phyloP scores from a whole-genome alignment of 2,329 filamentous ascomycete genomes.

The Penicillium vulpinum region DNA sequence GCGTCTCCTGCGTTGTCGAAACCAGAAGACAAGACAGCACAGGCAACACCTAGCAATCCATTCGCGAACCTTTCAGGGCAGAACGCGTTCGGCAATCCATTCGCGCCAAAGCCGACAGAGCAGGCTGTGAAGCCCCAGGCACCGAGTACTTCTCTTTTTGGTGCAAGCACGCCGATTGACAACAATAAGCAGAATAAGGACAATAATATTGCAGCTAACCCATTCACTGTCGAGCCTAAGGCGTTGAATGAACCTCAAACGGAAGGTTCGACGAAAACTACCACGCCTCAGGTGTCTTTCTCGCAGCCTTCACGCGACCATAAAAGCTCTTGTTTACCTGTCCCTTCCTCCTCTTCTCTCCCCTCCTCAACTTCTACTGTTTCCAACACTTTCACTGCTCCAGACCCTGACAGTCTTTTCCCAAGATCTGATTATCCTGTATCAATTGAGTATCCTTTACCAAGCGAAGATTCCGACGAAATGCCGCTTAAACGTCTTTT shows the following conservation, averaged over 20 bases:
- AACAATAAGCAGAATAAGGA: not conserved
- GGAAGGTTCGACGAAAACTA: not conserved
- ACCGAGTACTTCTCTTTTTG: not conserved
- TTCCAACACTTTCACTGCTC: constrained; percentile 3
- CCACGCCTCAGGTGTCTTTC: not conserved
- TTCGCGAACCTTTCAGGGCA: constrained; percentile 8
- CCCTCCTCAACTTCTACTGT: constrained; percentile 1
- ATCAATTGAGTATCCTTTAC: not conserved
- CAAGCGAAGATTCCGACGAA: not conserved
- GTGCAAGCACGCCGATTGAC: not conserved
- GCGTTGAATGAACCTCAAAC: not conserved
- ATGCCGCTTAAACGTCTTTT: constrained; percentile 1
- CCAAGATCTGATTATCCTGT: not conserved
- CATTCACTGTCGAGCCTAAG: not conserved
- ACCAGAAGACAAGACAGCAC: not conserved
- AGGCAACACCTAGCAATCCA: constrained; percentile 2
- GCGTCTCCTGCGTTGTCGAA: constrained; percentile 2
- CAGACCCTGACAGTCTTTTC: constrained; percentile 11
- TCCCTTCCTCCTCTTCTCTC: not conserved
- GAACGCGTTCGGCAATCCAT: constrained; percentile 9
- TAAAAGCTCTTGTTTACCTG: not conserved
- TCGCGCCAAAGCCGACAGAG: constrained; percentile 10
- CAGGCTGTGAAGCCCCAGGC: not conserved
- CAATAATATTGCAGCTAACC: not conserved
- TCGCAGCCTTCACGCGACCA: not conserved